Conservation (phyloP, 225 moss, liverwort and hornwort species). For the Physcomitrium patens region DNA sequence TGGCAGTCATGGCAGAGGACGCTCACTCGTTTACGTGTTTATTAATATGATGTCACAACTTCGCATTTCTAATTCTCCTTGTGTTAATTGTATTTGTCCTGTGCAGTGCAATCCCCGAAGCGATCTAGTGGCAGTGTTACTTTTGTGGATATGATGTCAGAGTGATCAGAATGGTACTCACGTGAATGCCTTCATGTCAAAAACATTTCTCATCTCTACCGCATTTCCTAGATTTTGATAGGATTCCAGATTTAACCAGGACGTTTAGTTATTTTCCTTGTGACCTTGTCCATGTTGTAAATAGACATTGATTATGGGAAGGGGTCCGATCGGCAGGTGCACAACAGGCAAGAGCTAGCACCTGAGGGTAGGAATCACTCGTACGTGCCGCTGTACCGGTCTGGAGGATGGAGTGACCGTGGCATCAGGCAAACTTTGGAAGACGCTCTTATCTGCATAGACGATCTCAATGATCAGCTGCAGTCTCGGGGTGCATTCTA, state of each 20-base stretch:
- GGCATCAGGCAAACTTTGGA: slow-evolving; percentile 72
- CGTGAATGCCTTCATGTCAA: background rate
- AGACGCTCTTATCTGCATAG: slow-evolving; percentile 72
- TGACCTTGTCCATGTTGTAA: background rate
- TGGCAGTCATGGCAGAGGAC: background rate
- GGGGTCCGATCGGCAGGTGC: slow-evolving; percentile 26
- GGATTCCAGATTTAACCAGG: slow-evolving; percentile 14
- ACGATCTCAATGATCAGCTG: slow-evolving; percentile 61
- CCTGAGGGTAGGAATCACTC: slow-evolving; percentile 23
- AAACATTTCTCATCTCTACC: background rate
- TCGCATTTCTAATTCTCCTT: background rate
- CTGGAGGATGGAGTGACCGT: slow-evolving; percentile 75
- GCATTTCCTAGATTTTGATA: background rate
- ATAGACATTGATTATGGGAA: background rate
- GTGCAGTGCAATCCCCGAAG: slow-evolving; percentile 27
- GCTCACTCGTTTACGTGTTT: background rate
- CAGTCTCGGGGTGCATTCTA: slow-evolving; percentile 73
- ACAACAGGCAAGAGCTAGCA: slow-evolving; percentile 33
- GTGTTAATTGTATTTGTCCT: slow-evolving; percentile 5
- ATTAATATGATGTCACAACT: background rate
- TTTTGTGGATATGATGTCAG: slow-evolving; percentile 43
- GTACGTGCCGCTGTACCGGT: slow-evolving; percentile 73
- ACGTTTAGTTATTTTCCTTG: background rate
- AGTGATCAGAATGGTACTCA: slow-evolving; percentile 50
- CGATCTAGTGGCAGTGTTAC: slow-evolving; percentile 18